phyloP scores from a whole-genome alignment of 2,329 filamentous ascomycete species.

The Penicillium sp. region DNA sequence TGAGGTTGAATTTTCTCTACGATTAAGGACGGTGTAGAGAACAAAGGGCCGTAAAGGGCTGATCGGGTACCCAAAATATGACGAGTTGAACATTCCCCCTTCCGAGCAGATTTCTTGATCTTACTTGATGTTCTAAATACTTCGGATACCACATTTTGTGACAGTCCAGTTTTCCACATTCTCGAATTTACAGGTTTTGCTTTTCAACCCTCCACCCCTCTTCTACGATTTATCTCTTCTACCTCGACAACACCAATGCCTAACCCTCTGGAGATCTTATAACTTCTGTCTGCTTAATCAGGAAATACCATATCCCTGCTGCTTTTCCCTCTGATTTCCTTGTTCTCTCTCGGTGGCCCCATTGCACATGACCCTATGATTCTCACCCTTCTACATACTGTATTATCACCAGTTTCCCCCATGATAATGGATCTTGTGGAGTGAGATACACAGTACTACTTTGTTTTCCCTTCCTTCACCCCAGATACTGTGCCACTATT shows the following conservation, averaged over 20 bases:
- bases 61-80: constrained; percentile 11
- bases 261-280: neutral
- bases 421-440: neutral
- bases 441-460: constrained; percentile 3
- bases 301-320: constrained; percentile 4
- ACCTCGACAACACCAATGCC: neutral
- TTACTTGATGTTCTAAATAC: constrained; percentile 2
- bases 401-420: neutral
- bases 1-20: too few relatives aligned
- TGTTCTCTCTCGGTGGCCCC: neutral
- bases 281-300: constrained; percentile 4
- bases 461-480: constrained; percentile 1
- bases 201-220: neutral
- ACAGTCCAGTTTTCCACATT: constrained; percentile 7
- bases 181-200: neutral
- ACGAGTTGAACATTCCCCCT: constrained; percentile 4
- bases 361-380: constrained; percentile 3
- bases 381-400: neutral
- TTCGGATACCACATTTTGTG: constrained; percentile 9
- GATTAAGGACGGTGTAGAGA: neutral
- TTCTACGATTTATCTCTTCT: neutral
- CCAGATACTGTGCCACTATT: neutral
- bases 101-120: neutral
- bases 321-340: neutral
- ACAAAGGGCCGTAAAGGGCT: neutral